Evolutionary conservation across 805 yeast genomes (phyloP).

Genomic region (Hanseniaspora clermontiae): DNA sequence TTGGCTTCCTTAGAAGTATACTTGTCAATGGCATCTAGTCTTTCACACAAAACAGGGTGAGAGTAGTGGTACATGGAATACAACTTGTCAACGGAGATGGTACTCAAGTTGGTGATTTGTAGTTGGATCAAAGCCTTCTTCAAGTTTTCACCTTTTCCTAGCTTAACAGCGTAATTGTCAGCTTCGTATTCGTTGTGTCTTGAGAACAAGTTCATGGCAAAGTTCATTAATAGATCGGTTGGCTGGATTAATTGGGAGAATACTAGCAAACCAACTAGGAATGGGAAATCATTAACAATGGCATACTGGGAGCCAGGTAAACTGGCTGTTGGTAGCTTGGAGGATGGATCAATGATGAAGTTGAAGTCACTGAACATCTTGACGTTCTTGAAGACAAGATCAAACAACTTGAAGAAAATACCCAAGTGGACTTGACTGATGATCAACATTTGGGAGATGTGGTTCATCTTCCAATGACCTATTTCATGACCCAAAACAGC

Average conservation of each 20-base stretch:
- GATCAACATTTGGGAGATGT: conserved; percentile 62
- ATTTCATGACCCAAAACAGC: conserved; percentile 97
- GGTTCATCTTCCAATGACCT: conserved; percentile 94
- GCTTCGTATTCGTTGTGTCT: conserved; percentile 92
- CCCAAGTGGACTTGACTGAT: conserved; percentile 55
- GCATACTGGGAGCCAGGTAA: conserved; percentile 15
- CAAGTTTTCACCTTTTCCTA: conserved; percentile 59
- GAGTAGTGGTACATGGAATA: conserved; percentile 80
- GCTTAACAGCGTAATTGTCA: conserved; percentile 66
- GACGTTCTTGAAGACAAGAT: conserved; percentile 65
- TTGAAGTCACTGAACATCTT: conserved; percentile 74
- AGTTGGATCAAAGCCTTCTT: conserved; percentile 61
- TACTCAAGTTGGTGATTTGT: conserved; percentile 66
- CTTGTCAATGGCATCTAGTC: conserved; percentile 58
- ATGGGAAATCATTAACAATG: conserved; percentile 43
- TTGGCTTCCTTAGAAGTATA: conserved; percentile 13
- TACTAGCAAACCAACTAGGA: conserved; percentile 66
- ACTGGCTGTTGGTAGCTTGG: conserved; percentile 13
- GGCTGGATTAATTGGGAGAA: conserved; percentile 74
- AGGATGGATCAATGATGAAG: conserved; percentile 31
- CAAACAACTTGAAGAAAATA: conserved; percentile 56
- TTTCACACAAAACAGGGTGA: conserved; percentile 85
- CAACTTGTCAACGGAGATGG: conserved; percentile 82
- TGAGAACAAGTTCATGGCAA: conserved; percentile 53
- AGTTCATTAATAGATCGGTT: conserved; percentile 53